Evolutionary conservation across 768 basidiomycete species (phyloP).

Genomic region (Coprinopsis sp.): DNA sequence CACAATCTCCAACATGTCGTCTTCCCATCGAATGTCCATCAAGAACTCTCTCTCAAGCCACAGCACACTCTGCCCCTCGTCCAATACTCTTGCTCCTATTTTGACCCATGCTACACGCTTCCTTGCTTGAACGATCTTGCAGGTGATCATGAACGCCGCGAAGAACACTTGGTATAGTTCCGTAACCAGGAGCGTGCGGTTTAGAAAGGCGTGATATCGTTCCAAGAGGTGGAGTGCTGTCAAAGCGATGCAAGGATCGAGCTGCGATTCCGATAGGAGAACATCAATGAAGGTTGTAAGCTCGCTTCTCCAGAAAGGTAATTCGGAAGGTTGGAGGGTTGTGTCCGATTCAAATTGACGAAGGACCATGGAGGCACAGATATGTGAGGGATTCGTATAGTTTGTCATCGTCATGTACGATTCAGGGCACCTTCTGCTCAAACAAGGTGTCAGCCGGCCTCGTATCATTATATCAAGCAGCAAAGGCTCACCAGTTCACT

Average conservation of each 20-base stretch:
- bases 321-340: not conserved
- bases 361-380: constrained; percentile 3
- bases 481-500: too few relatives aligned
- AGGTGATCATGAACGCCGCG: constrained; percentile 2
- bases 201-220: not conserved
- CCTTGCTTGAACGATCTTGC: constrained; percentile 5
- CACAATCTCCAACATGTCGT: constrained; percentile 7
- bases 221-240: constrained; percentile 3
- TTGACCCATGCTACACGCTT: not conserved
- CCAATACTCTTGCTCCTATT: not conserved
- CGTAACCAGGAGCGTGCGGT: not conserved
- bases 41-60: constrained; percentile 7
- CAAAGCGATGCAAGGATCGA: constrained; percentile 1
- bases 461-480: too few relatives aligned
- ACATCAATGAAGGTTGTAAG: not conserved
- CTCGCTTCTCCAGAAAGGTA: constrained; percentile 1
- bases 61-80: not conserved
- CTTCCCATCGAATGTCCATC: constrained; percentile 5
- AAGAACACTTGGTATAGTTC: constrained; percentile 2
- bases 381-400: not conserved
- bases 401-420: not conserved
- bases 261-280: constrained; percentile 1
- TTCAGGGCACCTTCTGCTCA: too few relatives aligned
- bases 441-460: too few relatives aligned
- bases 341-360: not conserved